Evolutionary conservation across 257 asterid genomes (phyloP).

Genomic region (Salvia rosmarinus): DNA sequence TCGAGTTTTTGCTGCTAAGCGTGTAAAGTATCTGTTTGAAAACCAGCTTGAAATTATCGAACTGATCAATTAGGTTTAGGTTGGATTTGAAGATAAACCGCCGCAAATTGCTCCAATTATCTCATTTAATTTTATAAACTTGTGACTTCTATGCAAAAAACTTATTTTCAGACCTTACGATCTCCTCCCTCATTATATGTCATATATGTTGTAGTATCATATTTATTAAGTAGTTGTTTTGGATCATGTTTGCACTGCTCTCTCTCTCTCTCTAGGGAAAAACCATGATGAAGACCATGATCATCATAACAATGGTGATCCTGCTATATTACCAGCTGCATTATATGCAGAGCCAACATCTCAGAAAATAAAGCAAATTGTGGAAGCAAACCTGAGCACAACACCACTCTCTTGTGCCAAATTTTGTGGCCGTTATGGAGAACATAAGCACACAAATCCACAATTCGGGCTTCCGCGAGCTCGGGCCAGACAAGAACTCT

Average conservation of each 20-base stretch:
- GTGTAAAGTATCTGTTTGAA: slow-evolving; percentile 1
- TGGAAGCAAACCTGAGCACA: slow-evolving; percentile 51
- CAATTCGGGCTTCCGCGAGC: slow-evolving; percentile 58
- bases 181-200: neutral
- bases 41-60: slow-evolving; percentile 5
- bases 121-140: neutral
- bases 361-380: slow-evolving; percentile 55
- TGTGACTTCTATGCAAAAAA: slow-evolving; percentile 29
- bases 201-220: neutral
- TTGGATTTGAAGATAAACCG: slow-evolving; percentile 19
- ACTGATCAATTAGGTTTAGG: slow-evolving; percentile 11
- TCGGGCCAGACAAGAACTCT: slow-evolving; percentile 59
- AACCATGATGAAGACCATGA: slow-evolving; percentile 41
- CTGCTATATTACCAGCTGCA: slow-evolving; percentile 45
- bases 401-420: slow-evolving; percentile 57
- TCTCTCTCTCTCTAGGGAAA: slow-evolving; percentile 3
- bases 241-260: slow-evolving; percentile 1
- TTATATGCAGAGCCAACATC: slow-evolving; percentile 64
- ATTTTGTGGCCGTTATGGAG: slow-evolving; percentile 72
- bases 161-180: slow-evolving; percentile 29
- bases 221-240: neutral
- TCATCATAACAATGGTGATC: slow-evolving; percentile 30
- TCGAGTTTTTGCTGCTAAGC: neutral
- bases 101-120: slow-evolving; percentile 24
- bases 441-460: slow-evolving; percentile 65